These are phyloP conservation scores for Mucor ambiguus DNA, from an alignment of 371 early-diverging fungal species.

Conservation along the genomic window DNA sequence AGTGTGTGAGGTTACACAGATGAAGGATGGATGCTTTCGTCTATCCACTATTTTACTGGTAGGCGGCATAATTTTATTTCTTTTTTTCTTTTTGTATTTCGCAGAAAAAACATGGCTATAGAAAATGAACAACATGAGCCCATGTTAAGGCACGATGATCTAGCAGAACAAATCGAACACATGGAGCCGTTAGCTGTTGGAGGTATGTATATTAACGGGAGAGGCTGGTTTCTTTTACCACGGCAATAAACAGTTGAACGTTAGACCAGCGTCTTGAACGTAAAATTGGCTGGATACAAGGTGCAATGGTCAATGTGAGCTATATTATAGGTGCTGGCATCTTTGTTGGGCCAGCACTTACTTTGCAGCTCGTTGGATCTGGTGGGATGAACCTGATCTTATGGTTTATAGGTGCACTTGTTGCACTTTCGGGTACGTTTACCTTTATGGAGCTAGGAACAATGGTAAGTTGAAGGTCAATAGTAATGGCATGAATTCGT, in stretches of 20 bases:
- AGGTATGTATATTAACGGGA: conserved; percentile 16
- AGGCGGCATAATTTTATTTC: not conserved
- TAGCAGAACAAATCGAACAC: conserved; percentile 28
- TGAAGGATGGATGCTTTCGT: too few relatives aligned
- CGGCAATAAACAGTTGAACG: not conserved
- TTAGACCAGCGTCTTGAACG: conserved; percentile 45
- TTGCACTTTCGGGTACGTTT: conserved; percentile 40
- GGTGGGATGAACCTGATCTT: conserved; percentile 47
- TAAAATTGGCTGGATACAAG: conserved; percentile 45
- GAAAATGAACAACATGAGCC: conserved; percentile 18
- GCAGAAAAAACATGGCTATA: not conserved
- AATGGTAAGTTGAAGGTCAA: conserved; percentile 27
- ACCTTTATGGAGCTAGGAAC: conserved; percentile 51
- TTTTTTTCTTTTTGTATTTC: not conserved
- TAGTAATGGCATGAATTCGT: too few relatives aligned
- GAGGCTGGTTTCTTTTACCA: not conserved
- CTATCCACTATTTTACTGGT: not conserved
- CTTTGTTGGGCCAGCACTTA: conserved; percentile 45
- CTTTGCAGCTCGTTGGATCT: conserved; percentile 41
- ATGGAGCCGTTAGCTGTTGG: conserved; percentile 46
- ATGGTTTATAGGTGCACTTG: conserved; percentile 40
- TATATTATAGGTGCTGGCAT: conserved; percentile 51
- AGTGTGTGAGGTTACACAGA: too few relatives aligned
- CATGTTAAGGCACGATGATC: conserved; percentile 7
- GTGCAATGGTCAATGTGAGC: conserved; percentile 47